phyloP scores from a whole-genome alignment of 2,329 filamentous ascomycete genomes.

The Pseudocercospora eumusae region DNA sequence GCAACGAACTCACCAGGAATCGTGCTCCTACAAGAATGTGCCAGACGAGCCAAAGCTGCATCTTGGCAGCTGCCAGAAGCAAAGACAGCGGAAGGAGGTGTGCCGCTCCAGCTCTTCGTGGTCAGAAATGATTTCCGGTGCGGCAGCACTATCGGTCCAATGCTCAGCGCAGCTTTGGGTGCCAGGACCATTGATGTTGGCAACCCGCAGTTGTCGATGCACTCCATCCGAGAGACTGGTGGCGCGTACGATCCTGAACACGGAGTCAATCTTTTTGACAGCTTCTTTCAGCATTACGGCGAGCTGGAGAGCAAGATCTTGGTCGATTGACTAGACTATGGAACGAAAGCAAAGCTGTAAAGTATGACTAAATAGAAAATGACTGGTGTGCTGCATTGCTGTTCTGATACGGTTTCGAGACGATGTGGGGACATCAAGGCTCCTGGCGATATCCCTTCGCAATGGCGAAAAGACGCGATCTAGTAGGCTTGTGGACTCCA shows the following conservation, averaged over 20 bases:
- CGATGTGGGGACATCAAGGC: not conserved
- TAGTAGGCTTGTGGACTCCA: no score
- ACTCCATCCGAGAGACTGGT: slow-evolving; percentile 91
- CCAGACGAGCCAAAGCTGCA: slow-evolving; percentile 56
- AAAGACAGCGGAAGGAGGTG: slow-evolving; percentile 60
- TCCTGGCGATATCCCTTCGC: not conserved
- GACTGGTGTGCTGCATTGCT: not conserved
- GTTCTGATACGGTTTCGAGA: not conserved
- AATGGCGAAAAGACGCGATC: no score
- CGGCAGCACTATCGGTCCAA: slow-evolving; percentile 96
- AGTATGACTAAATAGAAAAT: not conserved
- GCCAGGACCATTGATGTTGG: slow-evolving; percentile 88
- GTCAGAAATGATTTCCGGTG: slow-evolving; percentile 94
- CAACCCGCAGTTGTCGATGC: slow-evolving; percentile 94
- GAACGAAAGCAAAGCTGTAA: slow-evolving; percentile 16
- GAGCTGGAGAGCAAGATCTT: slow-evolving; percentile 78
- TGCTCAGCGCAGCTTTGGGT: slow-evolving; percentile 83
- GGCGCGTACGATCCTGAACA: slow-evolving; percentile 85
- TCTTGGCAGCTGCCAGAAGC: slow-evolving; percentile 36
- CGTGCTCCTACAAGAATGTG: slow-evolving; percentile 85
- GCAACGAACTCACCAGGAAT: slow-evolving; percentile 96
- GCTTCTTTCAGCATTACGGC: slow-evolving; percentile 85
- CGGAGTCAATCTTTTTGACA: slow-evolving; percentile 80
- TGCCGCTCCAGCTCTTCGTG: slow-evolving; percentile 93
- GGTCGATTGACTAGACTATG: slow-evolving; percentile 62